Evolutionary conservation across 1,284 basidiomycete species (phyloP).

Genomic region (Phylloboletellus chloephorus): DNA sequence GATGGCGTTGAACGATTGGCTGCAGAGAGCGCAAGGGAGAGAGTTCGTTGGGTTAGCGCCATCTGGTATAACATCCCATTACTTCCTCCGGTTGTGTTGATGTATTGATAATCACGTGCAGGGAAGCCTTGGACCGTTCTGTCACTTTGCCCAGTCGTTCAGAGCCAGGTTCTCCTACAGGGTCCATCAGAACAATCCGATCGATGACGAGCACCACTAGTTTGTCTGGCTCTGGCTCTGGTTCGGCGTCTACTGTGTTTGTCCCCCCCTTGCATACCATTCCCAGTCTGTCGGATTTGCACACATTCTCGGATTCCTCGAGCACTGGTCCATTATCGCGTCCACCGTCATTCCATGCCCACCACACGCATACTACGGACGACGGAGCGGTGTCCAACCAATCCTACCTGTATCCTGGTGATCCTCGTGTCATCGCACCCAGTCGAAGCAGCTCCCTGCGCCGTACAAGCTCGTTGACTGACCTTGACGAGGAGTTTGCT

Average conservation of each 20-base stretch:
- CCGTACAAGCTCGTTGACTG: constrained; percentile 70
- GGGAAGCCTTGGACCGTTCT: constrained; percentile 61
- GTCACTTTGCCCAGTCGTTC: constrained; percentile 48
- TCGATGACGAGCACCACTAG: constrained; percentile 43
- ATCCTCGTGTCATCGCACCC: constrained; percentile 62
- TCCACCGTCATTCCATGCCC: constrained; percentile 42
- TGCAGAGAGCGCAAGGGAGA: constrained; percentile 75
- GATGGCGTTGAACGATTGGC: constrained; percentile 84
- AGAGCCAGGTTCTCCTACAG: constrained; percentile 58
- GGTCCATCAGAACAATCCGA: constrained; percentile 64
- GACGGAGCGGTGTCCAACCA: constrained; percentile 60
- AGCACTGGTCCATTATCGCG: constrained; percentile 36
- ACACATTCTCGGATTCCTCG: constrained; percentile 40
- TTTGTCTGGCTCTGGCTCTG: constrained; percentile 35
- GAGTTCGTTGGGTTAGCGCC: constrained; percentile 83
- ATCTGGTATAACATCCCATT: constrained; percentile 59
- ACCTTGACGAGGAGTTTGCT: constrained; percentile 66
- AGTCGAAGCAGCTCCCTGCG: constrained; percentile 55
- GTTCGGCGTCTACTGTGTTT: constrained; percentile 66
- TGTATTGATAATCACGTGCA: constrained; percentile 28
- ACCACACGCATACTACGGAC: constrained; percentile 60
- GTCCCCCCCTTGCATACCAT: constrained; percentile 63
- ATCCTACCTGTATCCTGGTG: constrained; percentile 62
- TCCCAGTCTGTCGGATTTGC: constrained; percentile 59
- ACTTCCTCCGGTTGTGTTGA: neutral